Evolutionary conservation across 1,284 basidiomycete species (phyloP).

Genomic region (Volvariella surrecta): DNA sequence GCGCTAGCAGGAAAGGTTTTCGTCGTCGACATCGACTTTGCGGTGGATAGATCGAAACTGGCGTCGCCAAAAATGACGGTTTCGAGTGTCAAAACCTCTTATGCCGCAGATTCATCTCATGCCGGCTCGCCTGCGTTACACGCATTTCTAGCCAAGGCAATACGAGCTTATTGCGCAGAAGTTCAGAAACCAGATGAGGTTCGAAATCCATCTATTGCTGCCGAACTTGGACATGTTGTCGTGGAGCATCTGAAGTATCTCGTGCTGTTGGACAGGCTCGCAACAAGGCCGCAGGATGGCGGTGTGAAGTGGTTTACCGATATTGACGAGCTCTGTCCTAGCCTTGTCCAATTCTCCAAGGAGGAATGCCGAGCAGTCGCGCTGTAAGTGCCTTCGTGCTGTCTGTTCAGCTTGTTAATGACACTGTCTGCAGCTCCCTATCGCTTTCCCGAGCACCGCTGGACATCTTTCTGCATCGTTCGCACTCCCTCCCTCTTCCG

Average conservation of each 20-base stretch:
- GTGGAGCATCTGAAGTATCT: conserved; percentile 57
- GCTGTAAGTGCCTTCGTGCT: conserved; percentile 31
- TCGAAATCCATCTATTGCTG: conserved; percentile 42
- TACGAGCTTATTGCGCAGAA: conserved; percentile 48
- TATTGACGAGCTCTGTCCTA: conserved; percentile 42
- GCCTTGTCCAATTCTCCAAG: conserved; percentile 40
- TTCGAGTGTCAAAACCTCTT: conserved; percentile 58
- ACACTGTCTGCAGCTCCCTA: conserved; percentile 24
- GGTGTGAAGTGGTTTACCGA: conserved; percentile 71
- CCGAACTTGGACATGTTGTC: conserved; percentile 36
- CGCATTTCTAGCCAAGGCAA: conserved; percentile 43
- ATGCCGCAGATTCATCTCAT: conserved; percentile 46
- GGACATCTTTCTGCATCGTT: conserved; percentile 59
- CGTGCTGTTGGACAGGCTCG: conserved; percentile 60
- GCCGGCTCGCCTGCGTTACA: conserved; percentile 50
- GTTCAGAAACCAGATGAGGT: conserved; percentile 47
- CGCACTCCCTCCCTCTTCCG: conserved; percentile 57
- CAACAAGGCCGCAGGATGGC: conserved; percentile 45
- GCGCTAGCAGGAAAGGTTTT: conserved; percentile 69
- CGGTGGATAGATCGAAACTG: conserved; percentile 30
- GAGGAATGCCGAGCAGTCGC: conserved; percentile 45
- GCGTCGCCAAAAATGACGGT: conserved; percentile 34
- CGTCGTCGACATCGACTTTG: conserved; percentile 65
- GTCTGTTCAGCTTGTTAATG: background rate
- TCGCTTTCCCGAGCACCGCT: conserved; percentile 35